Percentiles rank a stretch among this genome's conserved stretches.
Conservation (phyloP, 495 filamentous ascomycete genomes). For the Aspergillus heteromorphus region DNA sequence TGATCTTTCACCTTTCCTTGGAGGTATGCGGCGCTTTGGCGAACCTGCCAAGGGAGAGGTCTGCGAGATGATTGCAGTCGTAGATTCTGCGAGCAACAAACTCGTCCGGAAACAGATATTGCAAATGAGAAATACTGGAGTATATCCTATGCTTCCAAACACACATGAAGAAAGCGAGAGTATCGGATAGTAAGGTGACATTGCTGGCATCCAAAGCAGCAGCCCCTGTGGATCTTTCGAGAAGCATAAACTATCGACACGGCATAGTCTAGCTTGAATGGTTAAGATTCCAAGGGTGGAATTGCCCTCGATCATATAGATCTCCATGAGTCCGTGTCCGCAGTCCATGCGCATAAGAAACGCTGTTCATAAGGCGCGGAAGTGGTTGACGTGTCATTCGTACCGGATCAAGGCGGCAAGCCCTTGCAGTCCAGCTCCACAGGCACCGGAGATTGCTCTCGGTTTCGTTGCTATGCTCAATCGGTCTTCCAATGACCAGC, state of each 20-base stretch:
- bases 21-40: background rate
- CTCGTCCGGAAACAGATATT: background rate
- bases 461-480: conserved; percentile 37
- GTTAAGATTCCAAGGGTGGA: background rate
- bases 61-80: background rate
- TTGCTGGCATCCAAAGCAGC: background rate
- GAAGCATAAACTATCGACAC: background rate
- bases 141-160: background rate
- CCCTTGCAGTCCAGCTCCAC: background rate
- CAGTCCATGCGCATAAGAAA: background rate
- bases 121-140: background rate
- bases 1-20: background rate
- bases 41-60: background rate
- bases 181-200: background rate
- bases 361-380: background rate
- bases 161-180: background rate
- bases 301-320: background rate
- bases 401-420: background rate
- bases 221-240: background rate
- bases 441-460: background rate
- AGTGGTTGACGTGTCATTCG: background rate
- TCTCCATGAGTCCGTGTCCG: background rate
- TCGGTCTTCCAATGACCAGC: conserved; percentile 90
- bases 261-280: background rate
- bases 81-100: background rate